Base-by-base conservation (phyloP, 768 basidiomycete genomes). In the Lactarius trivialis region DNA sequence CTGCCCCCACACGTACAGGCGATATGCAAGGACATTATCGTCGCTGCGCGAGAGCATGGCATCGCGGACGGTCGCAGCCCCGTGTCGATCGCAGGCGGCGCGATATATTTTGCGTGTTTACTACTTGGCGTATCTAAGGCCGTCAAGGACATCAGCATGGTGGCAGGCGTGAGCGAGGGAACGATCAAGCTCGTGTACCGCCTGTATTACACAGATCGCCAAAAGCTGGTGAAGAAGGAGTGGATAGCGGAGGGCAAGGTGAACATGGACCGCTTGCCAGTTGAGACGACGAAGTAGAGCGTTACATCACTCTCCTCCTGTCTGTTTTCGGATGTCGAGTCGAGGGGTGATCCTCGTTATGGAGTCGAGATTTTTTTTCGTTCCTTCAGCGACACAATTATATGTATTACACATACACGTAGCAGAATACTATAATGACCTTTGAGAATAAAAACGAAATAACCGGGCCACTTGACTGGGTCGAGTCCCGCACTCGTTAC, bases 51-150 rank as follows among this genome's bases (percentile, higher is more conserved):
- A 56, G 81, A 89, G 65, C 82, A 89, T 67, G 91, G 92, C 48
- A 88, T 96, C 64, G 93, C 94, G 36, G 93, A 94, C 71, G 97
- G 97, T 28, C 81, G 97, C 64, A 92, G 87, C 69, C 96, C 96
- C 1, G 91, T 98, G 56, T 97, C 97, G n/a, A 94, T 99, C 67
- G 97, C 96, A n/a, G 92, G 93, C 45, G 93, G 92, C 43, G 91
- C 93, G 21, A 93, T 99, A 63, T 93, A 89, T 77, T 98, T 98
- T 75, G 91, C 91, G 33, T 91, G 90, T 70, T 81, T 87, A 67
- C 71, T 98, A 48, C 79, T 95, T 69, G 91, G 88, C 57, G 83
- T 85, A 69, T 69, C 76, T 30, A 92, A 91, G 74, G 81, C 85
- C 26, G 81, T 88, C 53, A 85, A 85, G 74, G 93, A 98, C 70